Evolutionary conservation across 2,329 filamentous ascomycete genomes (phyloP), one percentile per base, ranked within the genome.

Genomic region (Shiraia bambusicola): DNA sequence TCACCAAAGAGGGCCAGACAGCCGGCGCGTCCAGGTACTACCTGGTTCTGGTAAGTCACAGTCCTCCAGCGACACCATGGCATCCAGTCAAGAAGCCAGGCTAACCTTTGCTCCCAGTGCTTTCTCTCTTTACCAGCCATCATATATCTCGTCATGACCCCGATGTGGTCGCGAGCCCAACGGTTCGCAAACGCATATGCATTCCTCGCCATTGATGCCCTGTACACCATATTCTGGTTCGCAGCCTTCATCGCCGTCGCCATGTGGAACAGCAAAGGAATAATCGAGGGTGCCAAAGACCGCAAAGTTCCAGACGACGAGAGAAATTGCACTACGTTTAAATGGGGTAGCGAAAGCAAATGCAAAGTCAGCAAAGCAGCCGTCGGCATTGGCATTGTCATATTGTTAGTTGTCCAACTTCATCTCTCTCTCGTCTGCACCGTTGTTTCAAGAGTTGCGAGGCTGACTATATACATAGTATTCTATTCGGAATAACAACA

Each of bases 131-230:
- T 80, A 29, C 80, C 80, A 10, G 77, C 76, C 19, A 67, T 83
- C 26, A 70, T 82, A 42, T 84, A 83, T 61, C 76, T 81, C 40
- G 72, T 76, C 32, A 79, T 79, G 61, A 77, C 81, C 4, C 80
- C 81, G 4, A 78, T 81, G 69, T 83, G 79, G 76, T 74, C 74
- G 16, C 76, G 80, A 48, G 76, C 79, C 17, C 72, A 72, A 50
- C 72, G 75, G 37, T 80, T 83, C 56, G 76, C 77, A 42, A 82
- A 81, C 53, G 76, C 78, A 27, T 82, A 82, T 56, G 80, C 78
- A 37, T 81, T 82, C 57, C 75, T 77, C 7, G 67, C 71, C 2
- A 60, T 83, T 42, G 81, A 84, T 53, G 62, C 72, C 11, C 54
- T 82, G 16, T 81, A 56, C 38, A 54, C 60, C 53, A 59, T 83